Evolutionary conservation across 2,329 filamentous ascomycete species (phyloP).

Genomic region (Chaetothyriales sp.): DNA sequence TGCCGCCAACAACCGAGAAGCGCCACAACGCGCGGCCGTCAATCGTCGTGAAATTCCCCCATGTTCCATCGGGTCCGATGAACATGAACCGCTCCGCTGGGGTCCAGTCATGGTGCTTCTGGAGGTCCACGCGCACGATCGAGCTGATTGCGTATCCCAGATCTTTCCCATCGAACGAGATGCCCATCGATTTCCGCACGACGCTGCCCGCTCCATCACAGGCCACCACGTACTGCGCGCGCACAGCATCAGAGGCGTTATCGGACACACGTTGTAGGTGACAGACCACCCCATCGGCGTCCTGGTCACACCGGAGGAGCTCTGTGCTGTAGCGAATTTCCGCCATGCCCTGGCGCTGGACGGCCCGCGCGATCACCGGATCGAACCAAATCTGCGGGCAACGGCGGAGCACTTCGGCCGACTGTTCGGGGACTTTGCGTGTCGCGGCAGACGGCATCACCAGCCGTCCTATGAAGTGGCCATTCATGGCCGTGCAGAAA

Average conservation of each 20-base stretch:
- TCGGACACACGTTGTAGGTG: slow-evolving; percentile 14
- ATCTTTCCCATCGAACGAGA: slow-evolving; percentile 14
- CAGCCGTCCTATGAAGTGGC: neutral
- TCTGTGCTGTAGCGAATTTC: slow-evolving; percentile 20
- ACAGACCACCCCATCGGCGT: too few species aligned
- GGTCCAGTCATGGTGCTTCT: too few species aligned
- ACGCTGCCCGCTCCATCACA: slow-evolving; percentile 20
- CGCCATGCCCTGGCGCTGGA: slow-evolving; percentile 15
- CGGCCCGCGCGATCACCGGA: neutral
- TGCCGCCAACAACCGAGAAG: too few species aligned
- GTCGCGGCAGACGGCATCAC: neutral
- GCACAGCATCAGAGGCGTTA: slow-evolving; percentile 9
- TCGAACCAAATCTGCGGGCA: neutral
- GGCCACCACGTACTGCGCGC: slow-evolving; percentile 16
- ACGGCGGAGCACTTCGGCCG: neutral
- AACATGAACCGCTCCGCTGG: too few species aligned
- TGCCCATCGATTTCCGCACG: slow-evolving; percentile 15
- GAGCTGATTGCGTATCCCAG: too few species aligned
- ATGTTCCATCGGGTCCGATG: too few species aligned
- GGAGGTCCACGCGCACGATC: too few species aligned
- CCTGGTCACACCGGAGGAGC: slow-evolving; percentile 1
- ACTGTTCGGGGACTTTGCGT: neutral
- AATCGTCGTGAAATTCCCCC: too few species aligned
- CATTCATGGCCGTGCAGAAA: slow-evolving; percentile 1
- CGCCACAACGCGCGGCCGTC: too few species aligned